Conservation (phyloP, 106 monocot genomes). For the Apostasia ramifera region DNA sequence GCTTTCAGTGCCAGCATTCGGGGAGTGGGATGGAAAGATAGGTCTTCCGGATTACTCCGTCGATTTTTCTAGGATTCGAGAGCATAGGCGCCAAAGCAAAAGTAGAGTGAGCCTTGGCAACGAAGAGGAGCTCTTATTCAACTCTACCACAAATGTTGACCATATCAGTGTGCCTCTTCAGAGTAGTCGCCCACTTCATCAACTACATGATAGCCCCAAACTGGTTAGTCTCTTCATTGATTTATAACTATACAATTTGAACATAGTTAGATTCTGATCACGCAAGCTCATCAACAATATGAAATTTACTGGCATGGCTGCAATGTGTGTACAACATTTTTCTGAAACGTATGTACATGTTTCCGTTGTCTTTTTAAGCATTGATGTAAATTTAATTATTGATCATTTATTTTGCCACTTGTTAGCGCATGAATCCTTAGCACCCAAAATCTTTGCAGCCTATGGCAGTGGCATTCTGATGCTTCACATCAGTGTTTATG, state of each 20-base stretch:
- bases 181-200: background rate
- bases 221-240: background rate
- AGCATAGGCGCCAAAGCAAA: conserved; percentile 1
- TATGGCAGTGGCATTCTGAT: too few relatives aligned
- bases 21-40: conserved; percentile 10
- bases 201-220: background rate
- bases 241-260: background rate
- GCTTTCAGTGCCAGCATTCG: conserved; percentile 9
- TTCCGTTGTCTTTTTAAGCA: background rate
- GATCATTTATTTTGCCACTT: too few relatives aligned
- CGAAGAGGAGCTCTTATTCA: conserved; percentile 2
- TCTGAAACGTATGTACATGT: background rate
- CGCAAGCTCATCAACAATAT: too few relatives aligned
- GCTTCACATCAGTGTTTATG: too few relatives aligned
- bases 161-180: background rate
- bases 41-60: conserved; percentile 9
- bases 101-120: conserved; percentile 7
- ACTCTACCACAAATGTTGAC: background rate
- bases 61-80: conserved; percentile 13
- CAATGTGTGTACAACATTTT: background rate
- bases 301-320: too few relatives aligned
- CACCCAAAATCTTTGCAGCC: too few relatives aligned
- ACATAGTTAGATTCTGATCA: background rate
- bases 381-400: background rate
- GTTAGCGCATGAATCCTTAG: too few relatives aligned